A percentile compares a stretch with the other conserved stretches of the same genome.
phyloP scores from a whole-genome alignment of 257 asterid genomes.

The Leptodermis oblonga region DNA sequence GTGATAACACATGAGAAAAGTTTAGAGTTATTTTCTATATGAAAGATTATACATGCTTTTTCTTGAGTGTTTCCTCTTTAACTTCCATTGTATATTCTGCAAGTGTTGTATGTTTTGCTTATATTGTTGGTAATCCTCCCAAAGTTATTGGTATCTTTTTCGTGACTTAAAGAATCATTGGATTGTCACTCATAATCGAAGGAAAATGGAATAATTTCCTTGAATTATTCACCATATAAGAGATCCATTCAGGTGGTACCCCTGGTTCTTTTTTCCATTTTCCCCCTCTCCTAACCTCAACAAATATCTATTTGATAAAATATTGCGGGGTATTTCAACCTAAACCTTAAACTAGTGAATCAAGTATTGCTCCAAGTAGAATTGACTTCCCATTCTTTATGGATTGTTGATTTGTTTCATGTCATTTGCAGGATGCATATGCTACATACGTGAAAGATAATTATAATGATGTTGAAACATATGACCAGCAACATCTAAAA shows the following conservation, averaged over 20 bases:
- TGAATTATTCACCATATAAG: neutral
- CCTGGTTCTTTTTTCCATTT: no score
- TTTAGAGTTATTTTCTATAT: neutral
- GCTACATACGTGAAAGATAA: conserved; percentile 71
- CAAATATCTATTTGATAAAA: neutral
- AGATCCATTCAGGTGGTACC: neutral
- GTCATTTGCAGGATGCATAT: conserved; percentile 70
- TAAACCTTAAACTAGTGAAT: neutral
- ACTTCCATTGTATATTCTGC: neutral
- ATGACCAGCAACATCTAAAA: conserved; percentile 68
- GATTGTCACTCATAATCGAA: neutral
- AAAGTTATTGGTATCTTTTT: neutral
- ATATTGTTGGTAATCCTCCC: neutral
- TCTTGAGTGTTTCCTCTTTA: neutral
- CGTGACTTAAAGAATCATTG: neutral
- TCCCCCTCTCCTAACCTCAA: neutral
- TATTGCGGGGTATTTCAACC: neutral
- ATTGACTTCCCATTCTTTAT: neutral
- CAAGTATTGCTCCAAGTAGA: neutral
- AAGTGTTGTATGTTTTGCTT: neutral
- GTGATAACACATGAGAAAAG: neutral
- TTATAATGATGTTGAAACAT: conserved; percentile 50
- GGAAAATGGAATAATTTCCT: neutral
- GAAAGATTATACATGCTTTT: neutral
- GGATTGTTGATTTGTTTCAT: neutral